Evolutionary conservation across 345 rosid species (phyloP), one percentile per base, ranked within the genome.

Genomic region (Euphorbia peplus): DNA sequence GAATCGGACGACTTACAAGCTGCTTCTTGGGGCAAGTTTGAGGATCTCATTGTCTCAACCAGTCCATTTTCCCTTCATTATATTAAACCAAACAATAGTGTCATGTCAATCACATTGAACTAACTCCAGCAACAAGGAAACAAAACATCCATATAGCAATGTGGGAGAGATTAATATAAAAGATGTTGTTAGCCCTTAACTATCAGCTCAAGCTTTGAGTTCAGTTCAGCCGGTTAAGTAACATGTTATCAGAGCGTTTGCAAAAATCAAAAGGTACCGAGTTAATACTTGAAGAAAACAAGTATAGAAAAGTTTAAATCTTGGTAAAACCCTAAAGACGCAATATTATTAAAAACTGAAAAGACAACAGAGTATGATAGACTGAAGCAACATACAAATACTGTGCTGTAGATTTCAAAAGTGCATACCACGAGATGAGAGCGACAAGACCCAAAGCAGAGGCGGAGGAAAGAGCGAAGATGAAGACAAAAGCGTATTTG

Each of bases 11-110:
- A 77, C 97, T 89, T 82, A 93, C 97, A 82, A 73, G 90, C 87
- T 74, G 85, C 78, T 53, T 84, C 83, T 67, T 78, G 66, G 0
- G 98, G 77, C n/a, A 90, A 57, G 50, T 28, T 59, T 67, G 83
- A 70, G 71, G 78, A 73, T 69, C 74, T 83, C 79, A 88, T 66
- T 56, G 81, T 80, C 63, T 75, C 87, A 18, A 74, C 70, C 63
- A 89, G 71, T 56, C 79, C 76, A 65, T 80, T 82, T 82, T 89
- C 98, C 84, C 98, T 90, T 69, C 70, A 82, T 42, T 71, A 82
- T 53, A 42, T 69, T 56, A 56, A 79, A 75, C 70, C 64, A 71
- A 75, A 53, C 5, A 51, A 42, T 5, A 21, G 4, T 41, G 53
- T 77, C 47, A 79, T 41, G 53, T 77, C 47, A 79, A 69, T 37